These are phyloP conservation scores for Leccinum disarticulatum DNA, from an alignment of 768 basidiomycete genomes.

Conservation along the genomic window DNA sequence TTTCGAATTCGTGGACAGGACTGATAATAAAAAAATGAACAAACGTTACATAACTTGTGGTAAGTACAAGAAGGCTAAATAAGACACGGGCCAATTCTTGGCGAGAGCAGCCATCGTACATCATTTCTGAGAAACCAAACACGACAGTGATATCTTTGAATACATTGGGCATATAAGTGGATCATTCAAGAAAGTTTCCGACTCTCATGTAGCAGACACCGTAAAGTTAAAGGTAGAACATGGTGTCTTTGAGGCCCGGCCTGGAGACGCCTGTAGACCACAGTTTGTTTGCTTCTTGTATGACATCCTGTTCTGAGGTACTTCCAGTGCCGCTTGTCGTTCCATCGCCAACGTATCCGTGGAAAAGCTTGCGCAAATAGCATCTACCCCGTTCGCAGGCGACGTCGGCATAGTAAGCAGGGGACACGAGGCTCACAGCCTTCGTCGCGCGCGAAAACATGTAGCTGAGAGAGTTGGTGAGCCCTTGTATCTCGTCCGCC, in stretches of 20 bases:
- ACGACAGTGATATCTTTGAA: not conserved
- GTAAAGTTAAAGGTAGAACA: conserved; percentile 66
- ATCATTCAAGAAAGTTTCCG: not conserved
- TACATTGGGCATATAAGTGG: not conserved
- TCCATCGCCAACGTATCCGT: conserved; percentile 31
- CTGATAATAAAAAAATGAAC: not conserved
- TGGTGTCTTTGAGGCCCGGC: conserved; percentile 56
- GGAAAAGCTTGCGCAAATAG: conserved; percentile 50
- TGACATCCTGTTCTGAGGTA: conserved; percentile 47
- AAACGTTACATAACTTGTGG: not conserved
- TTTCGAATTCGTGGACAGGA: not conserved
- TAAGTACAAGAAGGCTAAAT: not conserved
- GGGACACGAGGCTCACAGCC: conserved; percentile 37
- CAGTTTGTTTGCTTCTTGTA: conserved; percentile 48
- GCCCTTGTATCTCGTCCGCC: conserved; percentile 50
- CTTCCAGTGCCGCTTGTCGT: conserved; percentile 36
- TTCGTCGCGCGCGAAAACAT: conserved; percentile 62
- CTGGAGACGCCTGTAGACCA: conserved; percentile 61
- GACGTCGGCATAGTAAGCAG: conserved; percentile 45
- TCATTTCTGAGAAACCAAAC: not conserved
- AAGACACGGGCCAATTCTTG: not conserved
- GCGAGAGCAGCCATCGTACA: not conserved
- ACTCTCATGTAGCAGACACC: not conserved
- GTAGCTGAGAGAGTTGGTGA: conserved; percentile 56
- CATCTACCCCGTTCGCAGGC: conserved; percentile 56